These are phyloP conservation scores for Spinacia oleracea DNA, from an alignment of 179 eudicot genomes.

Conservation along the genomic window DNA sequence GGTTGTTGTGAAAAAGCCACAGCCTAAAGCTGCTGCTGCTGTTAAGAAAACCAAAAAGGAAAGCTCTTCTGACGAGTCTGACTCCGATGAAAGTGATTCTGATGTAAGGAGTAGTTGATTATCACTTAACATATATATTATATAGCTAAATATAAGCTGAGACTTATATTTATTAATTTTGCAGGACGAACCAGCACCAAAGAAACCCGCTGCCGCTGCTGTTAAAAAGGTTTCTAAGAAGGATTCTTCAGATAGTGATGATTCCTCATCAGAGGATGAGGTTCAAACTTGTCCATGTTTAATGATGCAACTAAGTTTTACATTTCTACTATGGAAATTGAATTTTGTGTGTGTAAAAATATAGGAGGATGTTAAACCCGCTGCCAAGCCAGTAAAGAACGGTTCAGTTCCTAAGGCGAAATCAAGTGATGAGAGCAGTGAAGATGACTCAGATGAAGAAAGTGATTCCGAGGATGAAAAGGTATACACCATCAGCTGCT, in stretches of 20 bases:
- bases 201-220: conserved; percentile 25
- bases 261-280: conserved; percentile 30
- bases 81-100: conserved; percentile 29
- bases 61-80: conserved; percentile 28
- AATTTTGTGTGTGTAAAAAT: neutral
- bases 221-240: conserved; percentile 26
- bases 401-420: conserved; percentile 40
- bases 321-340: neutral
- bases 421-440: conserved; percentile 43
- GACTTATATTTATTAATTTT: neutral
- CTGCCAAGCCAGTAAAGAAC: conserved; percentile 34
- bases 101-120: neutral
- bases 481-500: neutral
- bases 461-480: conserved; percentile 36
- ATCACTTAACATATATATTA: no score
- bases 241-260: conserved; percentile 26
- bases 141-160: neutral
- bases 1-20: conserved; percentile 26
- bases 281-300: neutral
- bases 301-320: neutral
- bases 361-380: conserved; percentile 24
- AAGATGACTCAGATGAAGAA: conserved; percentile 38
- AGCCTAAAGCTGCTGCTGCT: conserved; percentile 22
- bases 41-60: conserved; percentile 32
- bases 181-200: conserved; percentile 18